These are phyloP conservation scores for Colletotrichum falcatum DNA, from an alignment of 2,329 filamentous ascomycete species.

Conservation along the genomic window DNA sequence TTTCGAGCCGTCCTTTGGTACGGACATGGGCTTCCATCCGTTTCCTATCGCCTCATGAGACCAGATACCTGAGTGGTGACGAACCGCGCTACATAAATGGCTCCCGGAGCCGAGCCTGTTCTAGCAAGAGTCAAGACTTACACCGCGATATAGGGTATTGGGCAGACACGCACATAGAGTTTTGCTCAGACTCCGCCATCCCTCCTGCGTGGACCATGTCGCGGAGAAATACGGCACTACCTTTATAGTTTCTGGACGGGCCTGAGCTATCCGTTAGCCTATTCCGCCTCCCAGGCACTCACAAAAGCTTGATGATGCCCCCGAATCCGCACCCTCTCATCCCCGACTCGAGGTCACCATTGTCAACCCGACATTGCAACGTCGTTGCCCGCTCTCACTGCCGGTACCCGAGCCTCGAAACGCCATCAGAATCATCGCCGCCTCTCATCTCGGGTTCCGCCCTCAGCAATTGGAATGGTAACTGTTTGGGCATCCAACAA, in stretches of 20 bases:
- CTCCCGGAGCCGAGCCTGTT: not conserved
- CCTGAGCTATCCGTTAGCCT: not conserved
- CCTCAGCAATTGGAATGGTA: constrained; percentile 9
- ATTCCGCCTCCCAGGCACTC: not conserved
- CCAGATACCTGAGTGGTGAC: no score
- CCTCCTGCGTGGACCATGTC: not conserved
- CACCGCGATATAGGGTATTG: not conserved
- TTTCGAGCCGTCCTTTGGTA: not conserved
- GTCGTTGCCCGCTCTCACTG: not conserved
- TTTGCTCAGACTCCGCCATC: not conserved
- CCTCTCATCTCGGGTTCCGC: not conserved
- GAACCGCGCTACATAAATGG: not conserved
- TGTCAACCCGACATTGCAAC: not conserved
- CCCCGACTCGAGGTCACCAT: not conserved
- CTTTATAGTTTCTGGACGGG: not conserved
- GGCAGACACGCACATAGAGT: not conserved
- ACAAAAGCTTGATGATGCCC: not conserved
- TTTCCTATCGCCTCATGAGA: not conserved
- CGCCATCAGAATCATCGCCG: not conserved
- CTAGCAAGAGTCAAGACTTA: not conserved
- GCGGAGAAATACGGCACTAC: not conserved
- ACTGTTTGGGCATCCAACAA: not conserved
- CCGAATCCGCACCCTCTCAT: not conserved
- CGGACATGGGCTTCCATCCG: not conserved
- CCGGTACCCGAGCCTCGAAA: not conserved